phyloP scores from a whole-genome alignment of 2,329 filamentous ascomycete genomes.

The Beauveria caledonica region DNA sequence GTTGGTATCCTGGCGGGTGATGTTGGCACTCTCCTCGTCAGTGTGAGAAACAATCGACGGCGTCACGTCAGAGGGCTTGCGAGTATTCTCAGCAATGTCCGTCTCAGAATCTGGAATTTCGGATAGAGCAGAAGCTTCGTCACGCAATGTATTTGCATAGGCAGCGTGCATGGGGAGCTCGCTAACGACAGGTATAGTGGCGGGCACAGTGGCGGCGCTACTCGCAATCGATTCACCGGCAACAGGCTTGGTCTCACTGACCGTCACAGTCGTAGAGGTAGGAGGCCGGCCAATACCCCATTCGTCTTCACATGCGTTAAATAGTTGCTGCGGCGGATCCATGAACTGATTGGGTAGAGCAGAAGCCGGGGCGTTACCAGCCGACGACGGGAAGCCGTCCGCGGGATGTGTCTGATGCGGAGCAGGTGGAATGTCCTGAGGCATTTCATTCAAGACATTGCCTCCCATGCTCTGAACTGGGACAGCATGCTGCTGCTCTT shows the following conservation, averaged over 20 bases:
- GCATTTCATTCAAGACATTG: background rate
- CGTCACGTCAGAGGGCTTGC: background rate
- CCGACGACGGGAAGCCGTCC: background rate
- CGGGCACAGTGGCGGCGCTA: background rate
- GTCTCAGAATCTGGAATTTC: slow-evolving; percentile 1
- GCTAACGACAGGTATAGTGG: background rate
- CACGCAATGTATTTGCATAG: background rate
- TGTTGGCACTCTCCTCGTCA: background rate
- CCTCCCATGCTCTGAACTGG: background rate
- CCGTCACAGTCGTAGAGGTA: background rate
- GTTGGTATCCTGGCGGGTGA: background rate
- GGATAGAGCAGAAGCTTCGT: background rate
- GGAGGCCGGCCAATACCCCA: background rate
- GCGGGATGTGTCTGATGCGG: background rate
- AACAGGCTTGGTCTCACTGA: background rate
- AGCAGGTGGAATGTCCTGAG: background rate
- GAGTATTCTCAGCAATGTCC: background rate
- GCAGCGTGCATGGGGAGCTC: background rate
- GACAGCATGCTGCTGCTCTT: background rate
- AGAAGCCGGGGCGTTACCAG: background rate
- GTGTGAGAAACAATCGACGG: background rate
- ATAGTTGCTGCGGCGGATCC: background rate
- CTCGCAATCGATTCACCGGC: background rate
- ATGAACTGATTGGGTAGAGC: background rate
- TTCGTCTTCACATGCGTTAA: background rate